These are phyloP conservation scores for Xenoacremonium recifei DNA, from an alignment of 2,329 filamentous ascomycete genomes.

Conservation along the genomic window DNA sequence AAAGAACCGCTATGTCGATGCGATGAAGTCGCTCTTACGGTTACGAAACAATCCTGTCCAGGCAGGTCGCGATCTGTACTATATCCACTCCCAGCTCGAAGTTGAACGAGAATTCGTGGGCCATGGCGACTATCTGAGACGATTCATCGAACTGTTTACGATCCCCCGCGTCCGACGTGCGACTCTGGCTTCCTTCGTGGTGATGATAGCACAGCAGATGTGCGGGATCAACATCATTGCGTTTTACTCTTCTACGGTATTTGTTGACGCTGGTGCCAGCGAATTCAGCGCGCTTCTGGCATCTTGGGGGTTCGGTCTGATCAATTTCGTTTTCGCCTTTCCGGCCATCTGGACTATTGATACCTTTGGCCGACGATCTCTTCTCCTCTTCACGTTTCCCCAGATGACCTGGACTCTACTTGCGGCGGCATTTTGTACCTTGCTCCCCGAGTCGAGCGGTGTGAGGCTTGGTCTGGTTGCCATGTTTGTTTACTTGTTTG, in stretches of 20 bases:
- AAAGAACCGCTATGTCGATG: slow-evolving; percentile 60
- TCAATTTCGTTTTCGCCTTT: slow-evolving; percentile 58
- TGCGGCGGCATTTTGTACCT: slow-evolving; percentile 47
- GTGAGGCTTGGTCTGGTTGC: slow-evolving; percentile 46
- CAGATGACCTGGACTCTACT: slow-evolving; percentile 42
- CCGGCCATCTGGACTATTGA: slow-evolving; percentile 61
- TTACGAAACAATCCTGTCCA: slow-evolving; percentile 56
- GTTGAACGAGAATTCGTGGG: slow-evolving; percentile 53
- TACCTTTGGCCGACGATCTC: slow-evolving; percentile 51
- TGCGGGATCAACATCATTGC: slow-evolving; percentile 72
- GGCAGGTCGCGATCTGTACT: slow-evolving; percentile 61
- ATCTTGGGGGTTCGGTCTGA: slow-evolving; percentile 56
- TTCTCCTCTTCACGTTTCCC: slow-evolving; percentile 44
- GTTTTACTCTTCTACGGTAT: slow-evolving; percentile 70
- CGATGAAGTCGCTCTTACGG: slow-evolving; percentile 53
- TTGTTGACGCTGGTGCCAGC: slow-evolving; percentile 54
- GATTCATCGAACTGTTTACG: slow-evolving; percentile 66
- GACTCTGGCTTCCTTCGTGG: slow-evolving; percentile 71
- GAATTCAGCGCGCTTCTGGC: slow-evolving; percentile 57
- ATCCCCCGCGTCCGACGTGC: slow-evolving; percentile 69
- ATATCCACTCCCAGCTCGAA: slow-evolving; percentile 62
- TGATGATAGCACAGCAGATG: slow-evolving; percentile 79
- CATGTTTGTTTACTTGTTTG: slow-evolving; percentile 57
- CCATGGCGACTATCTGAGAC: slow-evolving; percentile 56
- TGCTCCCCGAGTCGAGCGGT: slow-evolving; percentile 40